Evolutionary conservation across 768 basidiomycete genomes (phyloP).

Genomic region (Lactarius vividus): DNA sequence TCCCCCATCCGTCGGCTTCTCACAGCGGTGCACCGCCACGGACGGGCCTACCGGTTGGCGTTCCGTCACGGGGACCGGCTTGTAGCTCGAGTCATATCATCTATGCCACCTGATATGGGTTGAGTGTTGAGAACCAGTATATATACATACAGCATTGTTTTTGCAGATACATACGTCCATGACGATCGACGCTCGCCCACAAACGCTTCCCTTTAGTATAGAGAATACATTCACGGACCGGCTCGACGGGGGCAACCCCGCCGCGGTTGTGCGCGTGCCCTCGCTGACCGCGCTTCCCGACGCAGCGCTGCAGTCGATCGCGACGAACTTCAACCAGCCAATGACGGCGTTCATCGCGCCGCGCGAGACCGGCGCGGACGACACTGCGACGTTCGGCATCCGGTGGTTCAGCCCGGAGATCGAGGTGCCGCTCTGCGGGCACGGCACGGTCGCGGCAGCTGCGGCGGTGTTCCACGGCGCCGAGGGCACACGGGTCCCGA

Average conservation of each 20-base stretch:
- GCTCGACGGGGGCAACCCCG: slow-evolving; percentile 35
- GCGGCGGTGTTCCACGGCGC: slow-evolving; percentile 5
- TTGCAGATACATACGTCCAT: not conserved
- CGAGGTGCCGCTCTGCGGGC: slow-evolving; percentile 35
- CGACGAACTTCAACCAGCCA: slow-evolving; percentile 30
- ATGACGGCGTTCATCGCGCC: slow-evolving; percentile 29
- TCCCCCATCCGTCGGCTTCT: too few relatives aligned
- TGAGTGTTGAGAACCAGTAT: too few relatives aligned
- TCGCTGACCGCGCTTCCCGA: slow-evolving; percentile 20
- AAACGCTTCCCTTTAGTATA: slow-evolving; percentile 27
- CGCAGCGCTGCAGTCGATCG: slow-evolving; percentile 25
- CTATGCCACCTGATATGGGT: not conserved
- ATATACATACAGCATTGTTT: not conserved
- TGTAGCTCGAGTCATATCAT: not conserved
- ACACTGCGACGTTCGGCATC: slow-evolving; percentile 25
- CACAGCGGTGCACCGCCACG: too few relatives aligned
- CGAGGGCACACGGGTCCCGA: not conserved
- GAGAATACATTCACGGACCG: slow-evolving; percentile 36
- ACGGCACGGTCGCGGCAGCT: slow-evolving; percentile 36
- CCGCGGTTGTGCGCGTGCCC: slow-evolving; percentile 34
- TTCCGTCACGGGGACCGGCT: not conserved
- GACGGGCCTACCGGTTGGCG: too few relatives aligned
- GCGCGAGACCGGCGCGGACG: not conserved
- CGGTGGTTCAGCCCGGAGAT: slow-evolving; percentile 33
- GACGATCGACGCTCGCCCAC: slow-evolving; percentile 2